Base-by-base conservation (phyloP, 2,329 filamentous ascomycete genomes). In the Endothia cerciana region DNA sequence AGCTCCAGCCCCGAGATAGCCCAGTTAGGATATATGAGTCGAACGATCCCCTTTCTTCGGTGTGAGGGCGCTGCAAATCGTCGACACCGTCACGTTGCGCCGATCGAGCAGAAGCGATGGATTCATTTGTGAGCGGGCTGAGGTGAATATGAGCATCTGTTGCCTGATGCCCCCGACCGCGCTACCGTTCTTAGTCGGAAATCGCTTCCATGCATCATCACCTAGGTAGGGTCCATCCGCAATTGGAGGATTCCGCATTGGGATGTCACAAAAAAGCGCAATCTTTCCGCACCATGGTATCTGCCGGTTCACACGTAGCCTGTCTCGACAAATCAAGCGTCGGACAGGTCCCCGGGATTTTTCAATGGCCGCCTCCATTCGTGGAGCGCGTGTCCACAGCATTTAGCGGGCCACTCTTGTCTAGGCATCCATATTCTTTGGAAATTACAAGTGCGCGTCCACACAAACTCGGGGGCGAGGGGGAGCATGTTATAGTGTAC, bases 361-460 rank as follows among this genome's bases (percentile, higher is more conserved):
- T 47, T 6, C 7, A 13, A 17, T 7, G n/a, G n/a, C 6, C 43
- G n/a, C 43, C 15, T 17, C 6, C 6, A 47, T 36, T 36, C 33
- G 33, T 36, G 8, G 4, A 51, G 47, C 11, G 28, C 13, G 25
- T 51, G 47, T 15, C 22, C 22, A 51, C 11, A n/a, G 13, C 22
- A 28, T 51, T 28, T 15, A 15, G 47, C 28, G 53, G 53, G 53
- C 30, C 53, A 5, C 30, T 51, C 47, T 51, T 51, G 13, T 51
- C 30, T 56, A 56, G 53, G 53, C 53, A 56, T 4, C 53, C 53
- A 56, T 33, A 56, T 56, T 56, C 11, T 30, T 38, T 33, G 28
- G 28, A 51, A 51, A 51, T 8, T 28, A 17, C 47, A 17, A 13
- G 22, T 51, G 47, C 22, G 28, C 15, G n/a, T n/a, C 15, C 47